Conservation (phyloP, 305 asterid species). For the Solanum hybrid region DNA sequence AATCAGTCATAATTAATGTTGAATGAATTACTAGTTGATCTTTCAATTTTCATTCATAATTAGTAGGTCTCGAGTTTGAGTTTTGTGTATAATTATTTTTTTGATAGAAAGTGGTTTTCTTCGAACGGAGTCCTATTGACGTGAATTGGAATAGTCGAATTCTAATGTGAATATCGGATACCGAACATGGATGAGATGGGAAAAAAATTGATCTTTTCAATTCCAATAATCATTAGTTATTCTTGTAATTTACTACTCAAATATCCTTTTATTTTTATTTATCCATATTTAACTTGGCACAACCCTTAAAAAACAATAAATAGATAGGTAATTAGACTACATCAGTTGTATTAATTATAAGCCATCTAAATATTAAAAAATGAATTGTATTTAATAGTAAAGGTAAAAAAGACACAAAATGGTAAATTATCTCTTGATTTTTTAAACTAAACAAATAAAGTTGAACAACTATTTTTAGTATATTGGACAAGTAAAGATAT, state of each 20-base stretch:
- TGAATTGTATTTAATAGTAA: not conserved
- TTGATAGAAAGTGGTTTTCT: too few relatives aligned
- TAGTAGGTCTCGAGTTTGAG: not conserved
- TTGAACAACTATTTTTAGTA: too few relatives aligned
- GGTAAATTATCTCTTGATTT: not conserved
- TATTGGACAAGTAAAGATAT: not conserved
- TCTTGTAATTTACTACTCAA: not conserved
- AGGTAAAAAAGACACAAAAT: not conserved
- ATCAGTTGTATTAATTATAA: too few relatives aligned
- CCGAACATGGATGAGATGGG: too few relatives aligned
- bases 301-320: too few relatives aligned
- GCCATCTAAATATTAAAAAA: not conserved
- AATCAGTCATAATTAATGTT: not conserved
- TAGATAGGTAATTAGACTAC: not conserved
- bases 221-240: not conserved
- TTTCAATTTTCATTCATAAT: not conserved
- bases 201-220: not conserved
- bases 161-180: too few relatives aligned
- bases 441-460: not conserved
- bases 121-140: not conserved
- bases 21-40: too few relatives aligned
- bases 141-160: not conserved
- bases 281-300: not conserved
- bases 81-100: rapidly evolving
- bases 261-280: too few relatives aligned